phyloP scores from a whole-genome alignment of 768 basidiomycete genomes.

The Lactifluus pinguis region DNA sequence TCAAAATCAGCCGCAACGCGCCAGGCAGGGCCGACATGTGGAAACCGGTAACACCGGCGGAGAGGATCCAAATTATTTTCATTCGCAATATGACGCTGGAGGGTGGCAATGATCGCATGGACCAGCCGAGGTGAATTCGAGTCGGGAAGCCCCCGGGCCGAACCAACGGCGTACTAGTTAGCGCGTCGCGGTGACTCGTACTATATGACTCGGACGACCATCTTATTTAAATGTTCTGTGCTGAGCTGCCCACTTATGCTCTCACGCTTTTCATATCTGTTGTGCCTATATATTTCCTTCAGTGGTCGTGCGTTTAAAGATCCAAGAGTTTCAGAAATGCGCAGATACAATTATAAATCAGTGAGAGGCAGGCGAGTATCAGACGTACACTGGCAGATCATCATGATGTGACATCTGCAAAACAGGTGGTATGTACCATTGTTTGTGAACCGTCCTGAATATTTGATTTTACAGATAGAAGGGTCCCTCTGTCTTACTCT shows the following conservation, averaged over 20 bases:
- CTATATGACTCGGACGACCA: no score
- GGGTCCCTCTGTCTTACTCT: background rate
- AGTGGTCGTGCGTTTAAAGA: background rate
- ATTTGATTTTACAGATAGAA: no score
- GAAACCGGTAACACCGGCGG: background rate
- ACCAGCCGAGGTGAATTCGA: background rate
- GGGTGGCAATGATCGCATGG: no score
- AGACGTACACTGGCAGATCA: no score
- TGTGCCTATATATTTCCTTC: background rate
- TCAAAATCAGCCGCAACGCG: background rate
- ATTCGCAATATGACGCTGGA: background rate
- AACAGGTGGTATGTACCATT: no score
- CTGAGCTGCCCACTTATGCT: background rate
- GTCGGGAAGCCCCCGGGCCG: no score
- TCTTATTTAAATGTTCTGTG: background rate
- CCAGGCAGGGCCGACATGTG: background rate
- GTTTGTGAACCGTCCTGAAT: no score
- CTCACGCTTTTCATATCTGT: background rate
- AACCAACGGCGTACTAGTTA: no score
- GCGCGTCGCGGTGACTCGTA: no score
- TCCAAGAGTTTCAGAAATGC: background rate
- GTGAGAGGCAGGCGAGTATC: background rate
- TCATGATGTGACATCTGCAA: no score
- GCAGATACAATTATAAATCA: background rate
- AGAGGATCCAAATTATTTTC: background rate